These are phyloP conservation scores for Ceriops zippeliana DNA, from an alignment of 345 rosid genomes.

Conservation along the genomic window DNA sequence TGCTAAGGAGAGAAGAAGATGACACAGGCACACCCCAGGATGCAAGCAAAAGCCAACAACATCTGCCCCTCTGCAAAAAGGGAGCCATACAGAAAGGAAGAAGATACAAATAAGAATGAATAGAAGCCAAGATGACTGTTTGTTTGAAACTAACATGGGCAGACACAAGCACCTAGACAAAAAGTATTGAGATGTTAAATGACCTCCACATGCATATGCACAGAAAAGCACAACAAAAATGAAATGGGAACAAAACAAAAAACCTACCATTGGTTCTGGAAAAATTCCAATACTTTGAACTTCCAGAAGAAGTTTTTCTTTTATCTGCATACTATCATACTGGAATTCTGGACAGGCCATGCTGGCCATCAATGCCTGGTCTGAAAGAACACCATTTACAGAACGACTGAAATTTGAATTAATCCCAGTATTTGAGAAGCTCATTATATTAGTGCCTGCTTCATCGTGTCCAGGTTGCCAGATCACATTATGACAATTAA, in stretches of 20 bases:
- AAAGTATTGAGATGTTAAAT: not conserved
- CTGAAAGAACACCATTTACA: constrained; percentile 42
- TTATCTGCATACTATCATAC: constrained; percentile 54
- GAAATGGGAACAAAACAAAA: constrained; percentile 1
- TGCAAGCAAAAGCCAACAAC: not conserved
- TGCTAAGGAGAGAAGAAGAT: not conserved
- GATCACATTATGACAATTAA: constrained; percentile 51
- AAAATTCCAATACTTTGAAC: constrained; percentile 77
- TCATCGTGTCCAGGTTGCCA: constrained; percentile 49
- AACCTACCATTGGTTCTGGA: constrained; percentile 70
- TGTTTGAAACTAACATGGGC: constrained; percentile 4
- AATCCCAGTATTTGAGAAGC: constrained; percentile 34
- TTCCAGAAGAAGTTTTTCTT: constrained; percentile 74
- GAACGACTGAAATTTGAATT: constrained; percentile 38
- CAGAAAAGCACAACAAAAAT: constrained; percentile 1
- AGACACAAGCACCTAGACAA: not conserved
- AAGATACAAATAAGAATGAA: not conserved
- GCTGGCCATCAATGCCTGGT: constrained; percentile 36
- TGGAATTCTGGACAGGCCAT: constrained; percentile 47
- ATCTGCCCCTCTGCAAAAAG: not conserved
- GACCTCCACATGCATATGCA: not conserved
- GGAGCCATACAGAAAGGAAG: not conserved
- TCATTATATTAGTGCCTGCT: constrained; percentile 42
- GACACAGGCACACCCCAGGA: no score
- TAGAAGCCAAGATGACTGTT: constrained; percentile 2